Conservation (phyloP, 2,329 filamentous ascomycete genomes). For the Aspergillus sclerotialis region DNA sequence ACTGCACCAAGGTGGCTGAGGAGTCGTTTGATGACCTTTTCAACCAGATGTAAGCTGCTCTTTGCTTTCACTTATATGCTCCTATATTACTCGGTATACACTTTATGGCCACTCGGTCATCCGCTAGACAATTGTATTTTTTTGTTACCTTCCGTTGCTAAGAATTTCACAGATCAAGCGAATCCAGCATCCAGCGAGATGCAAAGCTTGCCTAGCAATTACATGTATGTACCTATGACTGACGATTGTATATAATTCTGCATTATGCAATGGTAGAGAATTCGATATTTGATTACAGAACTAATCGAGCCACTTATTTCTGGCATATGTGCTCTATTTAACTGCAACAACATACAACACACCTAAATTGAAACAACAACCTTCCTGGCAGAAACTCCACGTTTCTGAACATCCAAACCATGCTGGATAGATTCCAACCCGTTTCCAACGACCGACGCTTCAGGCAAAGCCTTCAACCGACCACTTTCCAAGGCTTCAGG, state of each 20-base stretch:
- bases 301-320: too few relatives aligned
- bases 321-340: too few relatives aligned
- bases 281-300: too few relatives aligned
- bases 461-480: neutral
- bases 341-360: too few relatives aligned
- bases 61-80: neutral
- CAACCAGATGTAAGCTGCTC: conserved; percentile 1
- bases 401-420: neutral
- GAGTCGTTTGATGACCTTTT: conserved; percentile 1
- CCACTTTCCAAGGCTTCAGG: neutral
- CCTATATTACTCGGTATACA: too few relatives aligned
- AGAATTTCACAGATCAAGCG: conserved; percentile 2
- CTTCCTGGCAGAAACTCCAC: neutral
- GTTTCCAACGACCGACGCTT: neutral
- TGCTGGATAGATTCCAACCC: neutral
- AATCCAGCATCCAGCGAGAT: neutral
- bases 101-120: too few relatives aligned
- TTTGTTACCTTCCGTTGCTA: too few relatives aligned
- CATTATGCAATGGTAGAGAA: too few relatives aligned
- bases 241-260: too few relatives aligned
- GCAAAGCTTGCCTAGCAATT: neutral
- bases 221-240: too few relatives aligned
- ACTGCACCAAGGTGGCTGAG: conserved; percentile 37
- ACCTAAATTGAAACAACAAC: neutral
- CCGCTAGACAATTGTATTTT: too few relatives aligned